Percentiles rank a stretch among this genome's conserved stretches.
Evolutionary conservation across 192 early-diverging fungal species (phyloP).

Genomic region (Coemansia sp.): DNA sequence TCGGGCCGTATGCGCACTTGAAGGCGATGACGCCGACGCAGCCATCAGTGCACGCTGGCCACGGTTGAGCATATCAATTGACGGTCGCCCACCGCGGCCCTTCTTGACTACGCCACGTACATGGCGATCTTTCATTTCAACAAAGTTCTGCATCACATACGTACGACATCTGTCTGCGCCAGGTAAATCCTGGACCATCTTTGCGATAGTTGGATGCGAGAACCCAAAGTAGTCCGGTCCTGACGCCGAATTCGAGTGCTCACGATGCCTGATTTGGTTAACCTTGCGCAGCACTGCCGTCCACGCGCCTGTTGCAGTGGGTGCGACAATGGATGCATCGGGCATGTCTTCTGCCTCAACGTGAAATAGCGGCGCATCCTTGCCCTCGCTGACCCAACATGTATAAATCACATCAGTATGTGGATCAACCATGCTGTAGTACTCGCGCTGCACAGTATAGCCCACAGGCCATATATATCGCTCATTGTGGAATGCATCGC

Average conservation of each 20-base stretch:
- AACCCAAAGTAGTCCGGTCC: conserved; percentile 94
- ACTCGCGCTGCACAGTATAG: conserved; percentile 68
- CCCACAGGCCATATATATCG: conserved; percentile 93
- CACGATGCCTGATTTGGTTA: conserved; percentile 74
- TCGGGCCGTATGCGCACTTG: not conserved
- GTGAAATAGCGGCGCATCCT: conserved; percentile 76
- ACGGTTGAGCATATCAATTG: conserved; percentile 39
- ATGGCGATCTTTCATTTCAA: conserved; percentile 61
- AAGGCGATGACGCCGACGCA: conserved; percentile 2
- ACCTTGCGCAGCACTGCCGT: conserved; percentile 73
- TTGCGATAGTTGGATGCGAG: conserved; percentile 79
- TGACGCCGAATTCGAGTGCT: conserved; percentile 77
- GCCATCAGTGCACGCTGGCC: conserved; percentile 43
- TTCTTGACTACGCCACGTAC: conserved; percentile 58
- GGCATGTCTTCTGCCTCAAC: conserved; percentile 81
- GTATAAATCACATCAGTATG: conserved; percentile 61
- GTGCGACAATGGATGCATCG: conserved; percentile 64
- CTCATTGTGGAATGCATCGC: conserved; percentile 80
- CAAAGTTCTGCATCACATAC: conserved; percentile 71
- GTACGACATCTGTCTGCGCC: conserved; percentile 67
- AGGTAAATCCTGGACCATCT: conserved; percentile 86
- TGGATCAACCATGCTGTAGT: conserved; percentile 72
- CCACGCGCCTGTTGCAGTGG: conserved; percentile 90
- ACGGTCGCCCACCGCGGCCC: conserved; percentile 42
- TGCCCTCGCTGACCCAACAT: conserved; percentile 72